These are phyloP conservation scores for Backusella tarrabulga DNA, from an alignment of 192 early-diverging fungal species.

Conservation along the genomic window DNA sequence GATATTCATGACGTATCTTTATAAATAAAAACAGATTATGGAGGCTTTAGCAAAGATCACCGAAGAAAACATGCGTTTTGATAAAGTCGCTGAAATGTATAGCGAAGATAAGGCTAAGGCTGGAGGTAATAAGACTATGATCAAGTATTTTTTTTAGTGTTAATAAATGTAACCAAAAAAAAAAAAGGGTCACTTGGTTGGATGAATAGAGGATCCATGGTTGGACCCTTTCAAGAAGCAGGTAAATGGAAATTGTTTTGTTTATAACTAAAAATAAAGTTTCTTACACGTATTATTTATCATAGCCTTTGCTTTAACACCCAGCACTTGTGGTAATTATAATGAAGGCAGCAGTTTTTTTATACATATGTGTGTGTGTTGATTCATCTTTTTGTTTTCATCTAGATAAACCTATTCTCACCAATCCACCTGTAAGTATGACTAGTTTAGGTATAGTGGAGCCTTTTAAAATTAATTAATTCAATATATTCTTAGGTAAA, in stretches of 20 bases:
- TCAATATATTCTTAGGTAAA: conserved; percentile 43
- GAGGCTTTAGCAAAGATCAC: conserved; percentile 68
- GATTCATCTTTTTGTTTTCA: neutral
- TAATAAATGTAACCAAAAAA: neutral
- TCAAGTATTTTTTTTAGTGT: neutral
- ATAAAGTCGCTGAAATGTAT: conserved; percentile 68
- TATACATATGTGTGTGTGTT: neutral
- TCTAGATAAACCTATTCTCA: conserved; percentile 61
- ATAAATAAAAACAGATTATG: conserved; percentile 27
- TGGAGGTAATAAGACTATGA: conserved; percentile 52
- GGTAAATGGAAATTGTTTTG: conserved; percentile 10
- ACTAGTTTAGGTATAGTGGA: neutral
- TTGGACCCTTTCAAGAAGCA: conserved; percentile 76
- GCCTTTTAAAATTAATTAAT: neutral
- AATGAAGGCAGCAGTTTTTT: neutral
- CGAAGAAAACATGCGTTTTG: conserved; percentile 54
- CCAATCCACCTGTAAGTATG: conserved; percentile 58
- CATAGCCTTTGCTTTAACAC: conserved; percentile 66
- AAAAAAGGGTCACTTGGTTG: conserved; percentile 62
- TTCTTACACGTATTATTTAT: neutral
- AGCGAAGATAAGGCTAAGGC: conserved; percentile 84
- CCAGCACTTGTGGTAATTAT: conserved; percentile 58
- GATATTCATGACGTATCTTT: neutral
- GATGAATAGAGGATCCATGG: conserved; percentile 73
- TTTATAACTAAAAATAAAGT: neutral